phyloP scores from a whole-genome alignment of 1,284 basidiomycete species.

The Athelia sp. region DNA sequence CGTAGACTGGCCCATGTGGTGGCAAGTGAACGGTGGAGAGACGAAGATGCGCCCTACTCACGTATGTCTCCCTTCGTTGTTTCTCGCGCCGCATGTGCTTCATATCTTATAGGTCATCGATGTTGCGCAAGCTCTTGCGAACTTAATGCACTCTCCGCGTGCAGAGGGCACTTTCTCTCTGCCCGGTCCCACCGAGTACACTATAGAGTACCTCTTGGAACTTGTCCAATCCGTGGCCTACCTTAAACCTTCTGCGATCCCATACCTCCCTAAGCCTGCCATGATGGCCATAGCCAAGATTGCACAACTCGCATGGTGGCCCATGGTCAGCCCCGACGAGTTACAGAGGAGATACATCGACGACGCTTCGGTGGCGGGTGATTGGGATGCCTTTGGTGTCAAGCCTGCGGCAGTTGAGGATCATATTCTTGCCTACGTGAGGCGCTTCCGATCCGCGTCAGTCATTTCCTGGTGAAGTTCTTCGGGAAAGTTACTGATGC shows the following conservation, averaged over 20 bases:
- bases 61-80: constrained; percentile 52
- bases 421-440: constrained; percentile 86
- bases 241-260: constrained; percentile 61
- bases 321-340: constrained; percentile 88
- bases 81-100: constrained; percentile 3
- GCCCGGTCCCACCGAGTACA: constrained; percentile 86
- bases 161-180: constrained; percentile 73
- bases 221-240: constrained; percentile 82
- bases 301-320: constrained; percentile 89
- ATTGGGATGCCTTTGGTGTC: constrained; percentile 63
- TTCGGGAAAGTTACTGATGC: constrained; percentile 11
- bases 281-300: constrained; percentile 64
- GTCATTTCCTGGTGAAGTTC: constrained; percentile 24
- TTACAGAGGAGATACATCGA: constrained; percentile 85
- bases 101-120: constrained; percentile 67
- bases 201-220: constrained; percentile 80
- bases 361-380: constrained; percentile 62
- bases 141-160: constrained; percentile 65
- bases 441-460: constrained; percentile 83
- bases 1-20: constrained; percentile 89
- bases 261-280: constrained; percentile 75
- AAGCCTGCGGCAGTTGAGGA: constrained; percentile 85
- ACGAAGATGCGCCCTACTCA: constrained; percentile 91
- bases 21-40: constrained; percentile 86
- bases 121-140: constrained; percentile 87